Evolutionary conservation across 108 stramenopile species (phyloP).

Genomic region (Cyclotella kingstonii): DNA sequence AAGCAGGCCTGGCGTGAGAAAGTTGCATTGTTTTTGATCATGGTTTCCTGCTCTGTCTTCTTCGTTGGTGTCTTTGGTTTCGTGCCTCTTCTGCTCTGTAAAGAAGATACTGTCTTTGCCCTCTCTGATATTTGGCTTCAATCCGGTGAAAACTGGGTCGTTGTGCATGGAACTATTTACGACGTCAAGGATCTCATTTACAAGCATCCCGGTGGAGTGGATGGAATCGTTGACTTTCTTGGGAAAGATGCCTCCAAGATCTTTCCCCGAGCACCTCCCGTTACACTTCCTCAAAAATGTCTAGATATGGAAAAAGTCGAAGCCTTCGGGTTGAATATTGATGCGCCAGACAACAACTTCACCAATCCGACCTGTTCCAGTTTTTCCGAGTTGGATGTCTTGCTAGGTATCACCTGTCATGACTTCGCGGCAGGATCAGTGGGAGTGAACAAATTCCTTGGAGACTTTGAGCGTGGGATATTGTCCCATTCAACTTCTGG

Average conservation of each 20-base stretch:
- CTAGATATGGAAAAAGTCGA: constrained; percentile 42
- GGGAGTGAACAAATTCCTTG: constrained; percentile 36
- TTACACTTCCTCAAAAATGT: constrained; percentile 38
- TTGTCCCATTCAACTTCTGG: constrained; percentile 23
- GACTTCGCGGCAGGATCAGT: constrained; percentile 23
- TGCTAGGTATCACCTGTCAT: constrained; percentile 48
- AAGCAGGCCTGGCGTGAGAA: constrained; percentile 62
- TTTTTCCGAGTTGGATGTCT: constrained; percentile 36
- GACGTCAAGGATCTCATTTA: no score
- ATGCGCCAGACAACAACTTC: constrained; percentile 24
- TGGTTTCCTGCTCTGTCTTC: constrained; percentile 37
- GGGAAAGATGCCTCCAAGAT: constrained; percentile 47
- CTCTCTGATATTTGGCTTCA: constrained; percentile 39
- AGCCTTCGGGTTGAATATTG: constrained; percentile 12
- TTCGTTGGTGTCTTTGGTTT: constrained; percentile 50
- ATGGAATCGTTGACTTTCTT: constrained; percentile 41
- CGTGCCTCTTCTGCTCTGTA: constrained; percentile 37
- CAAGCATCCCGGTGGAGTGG: constrained; percentile 45
- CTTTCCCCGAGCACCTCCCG: constrained; percentile 45
- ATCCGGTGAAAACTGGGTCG: constrained; percentile 43
- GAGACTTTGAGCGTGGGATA: constrained; percentile 29
- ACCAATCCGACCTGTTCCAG: constrained; percentile 32
- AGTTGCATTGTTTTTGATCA: constrained; percentile 44
- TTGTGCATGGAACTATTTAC: constrained; percentile 40
- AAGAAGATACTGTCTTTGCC: constrained; percentile 29